Base-by-base conservation (phyloP, 208 protist species). In the Acanthamoeba castellanii region DNA sequence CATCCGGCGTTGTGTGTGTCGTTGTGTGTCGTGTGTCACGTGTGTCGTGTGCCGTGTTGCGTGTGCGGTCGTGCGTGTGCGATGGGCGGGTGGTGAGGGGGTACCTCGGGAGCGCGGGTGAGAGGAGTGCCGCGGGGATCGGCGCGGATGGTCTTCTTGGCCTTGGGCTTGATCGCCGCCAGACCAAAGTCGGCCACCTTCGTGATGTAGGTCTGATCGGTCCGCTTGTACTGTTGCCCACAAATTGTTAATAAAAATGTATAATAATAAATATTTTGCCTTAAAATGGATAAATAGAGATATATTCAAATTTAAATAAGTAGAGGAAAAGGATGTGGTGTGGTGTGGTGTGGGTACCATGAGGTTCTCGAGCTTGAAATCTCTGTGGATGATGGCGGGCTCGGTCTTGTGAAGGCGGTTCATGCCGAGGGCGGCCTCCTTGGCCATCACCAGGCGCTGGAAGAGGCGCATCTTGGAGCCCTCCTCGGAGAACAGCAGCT, bases 31-130 rank as follows among this genome's bases (percentile, higher is more conserved):
- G n/a, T n/a, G n/a, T n/a, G n/a, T n/a, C n/a, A n/a, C n/a, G n/a
- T n/a, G n/a, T n/a, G n/a, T n/a, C n/a, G n/a, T n/a, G n/a, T n/a
- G n/a, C n/a, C n/a, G n/a, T n/a, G n/a, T n/a, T n/a, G n/a, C n/a
- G n/a, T n/a, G n/a, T n/a, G 18, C 55, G 20, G 2, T 22, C 3
- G 55, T 14, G 55, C 9, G 27, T 34, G 6, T 22, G 14, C 27
- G 64, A 52, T 70, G 27, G 25, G 32, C 3, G 2, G 55, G 3
- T 3, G 2, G 64, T 34, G 64, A 9, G 11, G 16, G 34, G 3
- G 50, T 22, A 97, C 96, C 90, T 97, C 97, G 27, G 97, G 97
- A 25, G 97, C 97, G 70, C 96, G 96, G 81, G 95, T 96, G 25
- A 94, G 84, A 66, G 96, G 96, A 25, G 96, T 97, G 2, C 96